Base-by-base conservation (phyloP, 2,329 filamentous ascomycete species). In the Alternaria hordeiaustralica region DNA sequence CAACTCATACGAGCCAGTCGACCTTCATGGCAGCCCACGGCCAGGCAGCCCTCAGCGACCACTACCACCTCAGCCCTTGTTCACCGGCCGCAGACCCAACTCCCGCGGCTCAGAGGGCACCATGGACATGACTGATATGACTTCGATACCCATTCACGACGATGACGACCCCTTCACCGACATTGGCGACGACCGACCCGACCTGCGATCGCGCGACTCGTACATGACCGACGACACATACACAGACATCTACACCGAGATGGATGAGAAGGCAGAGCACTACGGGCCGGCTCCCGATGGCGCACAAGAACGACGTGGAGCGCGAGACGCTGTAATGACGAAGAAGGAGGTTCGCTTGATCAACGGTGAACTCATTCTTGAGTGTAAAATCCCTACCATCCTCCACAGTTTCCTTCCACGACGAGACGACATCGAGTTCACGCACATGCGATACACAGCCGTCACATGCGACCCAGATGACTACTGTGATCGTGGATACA, bases 371-470 rank as follows among this genome's bases (percentile, higher is more conserved):
- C 89, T 99, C 57, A 95, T 99, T 62, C 86, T 99, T 50, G 96
- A 99, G 83, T 98, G 96, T 86, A 99, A 99, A 83, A 99, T 99
- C 70, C 96, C 96, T 0, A 99, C 96, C 1, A 99, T 98, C 71
- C 85, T 99, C 44, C 96, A 98, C 87, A 97, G 94, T 78, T 99
- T 99, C 82, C 83, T 99, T 65, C 96, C 96, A 0, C 89, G 95
- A 15, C 89, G 95, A 63, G 94, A 97, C 77, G 95, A 97, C 79
- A 87, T 95, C 66, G 96, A 99, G 77, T 99, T 99, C 79, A 99
- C 96, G 0, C 94, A 98, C 77, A 98, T 98, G 95, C 90, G 96
- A 58, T 99, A 99, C 79, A 97, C 95, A 0, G 96, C 96, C 10
- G 96, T 97, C n/a, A 99, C 96, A 2, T 98, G 94, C 80, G 94